These are phyloP conservation scores for Aspergillus sergii DNA, from an alignment of 2,329 filamentous ascomycete species.

Conservation along the genomic window DNA sequence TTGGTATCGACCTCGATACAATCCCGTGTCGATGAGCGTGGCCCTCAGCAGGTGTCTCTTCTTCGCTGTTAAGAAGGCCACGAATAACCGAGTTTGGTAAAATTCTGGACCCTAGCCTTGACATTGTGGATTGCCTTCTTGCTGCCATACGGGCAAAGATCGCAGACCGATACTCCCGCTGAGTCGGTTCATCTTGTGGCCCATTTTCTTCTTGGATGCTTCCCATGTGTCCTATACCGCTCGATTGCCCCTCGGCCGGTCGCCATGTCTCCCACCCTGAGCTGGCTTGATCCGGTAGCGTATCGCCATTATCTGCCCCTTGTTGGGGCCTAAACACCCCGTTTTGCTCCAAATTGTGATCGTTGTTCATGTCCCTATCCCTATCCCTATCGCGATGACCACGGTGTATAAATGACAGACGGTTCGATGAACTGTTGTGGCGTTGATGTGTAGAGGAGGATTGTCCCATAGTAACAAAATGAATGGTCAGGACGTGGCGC, in stretches of 20 bases:
- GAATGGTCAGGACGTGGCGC: conserved; percentile 21
- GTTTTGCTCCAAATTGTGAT: conserved; percentile 30
- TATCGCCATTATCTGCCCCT: conserved; percentile 18
- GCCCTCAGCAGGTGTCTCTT: conserved; percentile 49
- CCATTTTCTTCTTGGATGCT: conserved; percentile 42
- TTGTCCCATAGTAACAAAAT: conserved; percentile 46
- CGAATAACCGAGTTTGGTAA: conserved; percentile 50
- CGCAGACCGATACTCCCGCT: conserved; percentile 35
- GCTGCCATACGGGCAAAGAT: conserved; percentile 39
- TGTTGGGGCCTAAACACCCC: conserved; percentile 23
- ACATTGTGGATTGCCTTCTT: conserved; percentile 51
- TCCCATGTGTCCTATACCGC: conserved; percentile 28
- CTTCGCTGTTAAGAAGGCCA: conserved; percentile 47
- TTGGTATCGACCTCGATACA: conserved; percentile 39
- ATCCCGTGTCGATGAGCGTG: conserved; percentile 48
- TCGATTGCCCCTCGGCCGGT: conserved; percentile 19
- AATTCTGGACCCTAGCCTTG: conserved; percentile 50
- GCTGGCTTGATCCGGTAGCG: conserved; percentile 13
- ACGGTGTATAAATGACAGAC: conserved; percentile 25
- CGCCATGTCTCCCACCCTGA: conserved; percentile 22
- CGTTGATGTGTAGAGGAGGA: conserved; percentile 43
- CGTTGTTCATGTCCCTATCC: conserved; percentile 40
- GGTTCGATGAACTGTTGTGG: conserved; percentile 29
- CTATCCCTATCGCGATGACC: conserved; percentile 34
- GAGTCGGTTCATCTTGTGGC: conserved; percentile 33